Percentiles rank a stretch among this genome's conserved stretches.
Evolutionary conservation across 192 early-diverging fungal species (phyloP).

Genomic region (Umbelopsis ramanniana): DNA sequence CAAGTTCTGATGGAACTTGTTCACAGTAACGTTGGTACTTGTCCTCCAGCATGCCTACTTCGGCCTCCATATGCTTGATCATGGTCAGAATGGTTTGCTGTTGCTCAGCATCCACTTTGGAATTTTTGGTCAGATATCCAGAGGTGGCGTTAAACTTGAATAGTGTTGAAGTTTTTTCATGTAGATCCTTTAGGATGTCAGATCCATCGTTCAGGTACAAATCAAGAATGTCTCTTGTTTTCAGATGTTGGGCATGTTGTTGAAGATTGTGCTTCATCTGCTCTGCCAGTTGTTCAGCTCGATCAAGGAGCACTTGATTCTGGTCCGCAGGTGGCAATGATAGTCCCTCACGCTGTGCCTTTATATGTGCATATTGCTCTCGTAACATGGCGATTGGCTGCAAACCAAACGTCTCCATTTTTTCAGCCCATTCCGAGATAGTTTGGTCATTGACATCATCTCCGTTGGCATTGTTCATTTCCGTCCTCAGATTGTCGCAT

Average conservation of each 20-base stretch:
- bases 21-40: not conserved
- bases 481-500: not conserved
- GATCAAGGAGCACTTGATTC: not conserved
- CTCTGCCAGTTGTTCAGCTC: not conserved
- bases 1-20: not conserved
- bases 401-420: not conserved
- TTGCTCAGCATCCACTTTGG: not conserved
- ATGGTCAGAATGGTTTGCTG: not conserved
- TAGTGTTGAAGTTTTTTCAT: not conserved
- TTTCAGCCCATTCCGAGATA: not conserved
- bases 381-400: not conserved
- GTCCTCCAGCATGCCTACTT: not conserved
- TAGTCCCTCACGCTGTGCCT: not conserved
- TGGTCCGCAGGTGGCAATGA: not conserved
- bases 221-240: not conserved
- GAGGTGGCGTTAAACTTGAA: not conserved
- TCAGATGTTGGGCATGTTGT: not conserved
- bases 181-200: not conserved
- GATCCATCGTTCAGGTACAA: not conserved
- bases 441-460: not conserved
- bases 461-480: not conserved
- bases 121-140: not conserved
- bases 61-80: not conserved
- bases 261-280: not conserved
- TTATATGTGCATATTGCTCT: not conserved